Evolutionary conservation across 805 yeast genomes (phyloP).

Genomic region (Candida glaebosa): DNA sequence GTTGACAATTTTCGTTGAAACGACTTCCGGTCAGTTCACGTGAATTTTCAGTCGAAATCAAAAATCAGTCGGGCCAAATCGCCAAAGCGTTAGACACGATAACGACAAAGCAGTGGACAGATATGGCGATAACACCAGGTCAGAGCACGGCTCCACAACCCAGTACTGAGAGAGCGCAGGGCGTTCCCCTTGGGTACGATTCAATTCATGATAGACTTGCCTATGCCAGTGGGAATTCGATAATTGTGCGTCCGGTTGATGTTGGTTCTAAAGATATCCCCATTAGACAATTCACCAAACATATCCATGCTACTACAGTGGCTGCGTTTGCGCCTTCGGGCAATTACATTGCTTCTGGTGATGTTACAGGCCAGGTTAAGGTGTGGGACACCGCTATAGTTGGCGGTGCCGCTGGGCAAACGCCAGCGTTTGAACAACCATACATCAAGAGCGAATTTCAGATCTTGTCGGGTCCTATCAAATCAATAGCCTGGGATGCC

Average conservation of each 20-base stretch:
- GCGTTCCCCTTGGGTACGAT: conserved; percentile 76
- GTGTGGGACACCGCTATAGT: conserved; percentile 68
- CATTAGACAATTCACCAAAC: conserved; percentile 66
- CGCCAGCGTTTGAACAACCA: conserved; percentile 45
- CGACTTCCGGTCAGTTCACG: background rate
- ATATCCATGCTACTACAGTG: conserved; percentile 68
- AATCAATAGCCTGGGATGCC: conserved; percentile 87
- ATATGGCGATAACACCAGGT: conserved; percentile 29
- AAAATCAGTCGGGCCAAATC: background rate
- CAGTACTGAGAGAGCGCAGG: conserved; percentile 63
- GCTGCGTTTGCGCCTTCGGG: conserved; percentile 90
- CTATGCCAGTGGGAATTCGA: conserved; percentile 78
- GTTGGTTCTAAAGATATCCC: conserved; percentile 41
- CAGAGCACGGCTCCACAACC: conserved; percentile 72
- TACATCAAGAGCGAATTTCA: conserved; percentile 75
- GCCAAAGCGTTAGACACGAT: too few relatives aligned
- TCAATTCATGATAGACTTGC: conserved; percentile 63
- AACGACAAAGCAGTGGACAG: too few relatives aligned
- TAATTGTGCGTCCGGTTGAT: conserved; percentile 64
- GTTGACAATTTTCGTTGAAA: background rate
- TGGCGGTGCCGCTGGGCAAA: conserved; percentile 13
- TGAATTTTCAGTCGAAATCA: too few relatives aligned
- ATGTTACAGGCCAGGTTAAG: conserved; percentile 81
- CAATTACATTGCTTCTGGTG: conserved; percentile 87
- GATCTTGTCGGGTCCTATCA: conserved; percentile 75